Base-by-base conservation (phyloP, 2,329 filamentous ascomycete genomes). In the Botrytis fragariae region DNA sequence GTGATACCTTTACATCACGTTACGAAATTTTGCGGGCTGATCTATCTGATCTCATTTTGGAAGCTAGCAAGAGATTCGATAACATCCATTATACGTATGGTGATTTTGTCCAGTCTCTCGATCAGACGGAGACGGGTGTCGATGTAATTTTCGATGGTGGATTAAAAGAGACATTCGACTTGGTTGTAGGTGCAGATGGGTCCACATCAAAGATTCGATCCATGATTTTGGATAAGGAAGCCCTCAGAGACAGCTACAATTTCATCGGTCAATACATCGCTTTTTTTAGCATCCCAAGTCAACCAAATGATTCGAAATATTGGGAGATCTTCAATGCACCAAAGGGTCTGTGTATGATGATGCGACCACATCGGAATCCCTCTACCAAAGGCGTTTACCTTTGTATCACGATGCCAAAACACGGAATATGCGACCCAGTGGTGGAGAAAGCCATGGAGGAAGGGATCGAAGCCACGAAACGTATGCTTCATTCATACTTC, bases 101-200 rank as follows among this genome's bases (percentile, higher is more conserved):
- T 48, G 82, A 84, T 75, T 81, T 83, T 74, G 77, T 84, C 75
- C 67, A 76, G 37, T 79, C 80, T 4, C 82, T 86, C 59, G 77
- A 81, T 22, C 74, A 77, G 7, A 76, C 80, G 12, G 78, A 80
- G n/a, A 79, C 80, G 0, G 81, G 81, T 4, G 80, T 75, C 3
- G 83, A 86, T 44, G 80, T 83, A 44, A 85, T 86, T 74, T 75
- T 79, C 22, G 84, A 84, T 60, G 80, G 82, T 39, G 75, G 77
- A 5, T 80, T 81, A 12, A 75, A 80, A 8, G 68, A 81, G 6
- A 77, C 82, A n/a, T 87, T 81, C 74, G 85, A 87, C 72, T 82
- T 87, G 4, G 82, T 87, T 25, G 83, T 87, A 20, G 85, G 84
- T 35, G 84, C 83, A 72, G 86, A 87, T 74, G 86, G 86, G 2